A percentile compares a stretch with the other conserved stretches of the same genome.
Evolutionary conservation across 176 grass and related monocot genomes (phyloP).

Genomic region (Thalia dealbata): DNA sequence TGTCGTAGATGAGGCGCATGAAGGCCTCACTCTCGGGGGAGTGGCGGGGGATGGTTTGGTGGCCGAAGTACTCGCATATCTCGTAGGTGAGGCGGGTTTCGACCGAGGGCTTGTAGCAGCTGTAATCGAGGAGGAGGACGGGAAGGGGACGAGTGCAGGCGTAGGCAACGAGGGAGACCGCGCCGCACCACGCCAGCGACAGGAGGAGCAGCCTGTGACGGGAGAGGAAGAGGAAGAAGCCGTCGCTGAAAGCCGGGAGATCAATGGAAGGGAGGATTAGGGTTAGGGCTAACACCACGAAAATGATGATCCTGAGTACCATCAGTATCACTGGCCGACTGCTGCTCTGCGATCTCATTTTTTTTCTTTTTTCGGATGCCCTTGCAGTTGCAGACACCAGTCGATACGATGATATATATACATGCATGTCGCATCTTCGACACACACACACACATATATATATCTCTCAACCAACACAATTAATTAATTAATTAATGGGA

Average conservation of each 20-base stretch:
- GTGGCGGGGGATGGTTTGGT: slow-evolving; percentile 25
- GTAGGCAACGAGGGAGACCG: background rate
- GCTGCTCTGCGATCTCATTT: too few relatives aligned
- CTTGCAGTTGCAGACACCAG: too few relatives aligned
- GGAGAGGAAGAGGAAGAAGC: background rate
- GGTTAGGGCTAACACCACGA: background rate
- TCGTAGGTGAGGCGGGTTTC: slow-evolving; percentile 47
- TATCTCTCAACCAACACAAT: too few relatives aligned
- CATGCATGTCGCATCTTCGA: too few relatives aligned
- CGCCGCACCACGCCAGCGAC: background rate
- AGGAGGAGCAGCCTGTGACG: background rate
- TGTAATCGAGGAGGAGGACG: slow-evolving; percentile 58
- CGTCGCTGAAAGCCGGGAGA: background rate
- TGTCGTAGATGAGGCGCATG: slow-evolving; percentile 63
- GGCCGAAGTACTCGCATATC: slow-evolving; percentile 73
- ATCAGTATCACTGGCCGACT: background rate
- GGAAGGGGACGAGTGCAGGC: slow-evolving; percentile 20
- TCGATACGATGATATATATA: too few relatives aligned
- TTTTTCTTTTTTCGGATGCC: too few relatives aligned
- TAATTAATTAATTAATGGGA: too few relatives aligned
- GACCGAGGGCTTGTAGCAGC: slow-evolving; percentile 50
- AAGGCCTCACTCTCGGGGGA: slow-evolving; percentile 42
- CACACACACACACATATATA: too few relatives aligned
- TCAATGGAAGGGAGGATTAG: background rate
- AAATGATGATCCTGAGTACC: background rate